These are phyloP conservation scores for Xylaria palmicola DNA, from an alignment of 495 filamentous ascomycete species.

Conservation along the genomic window DNA sequence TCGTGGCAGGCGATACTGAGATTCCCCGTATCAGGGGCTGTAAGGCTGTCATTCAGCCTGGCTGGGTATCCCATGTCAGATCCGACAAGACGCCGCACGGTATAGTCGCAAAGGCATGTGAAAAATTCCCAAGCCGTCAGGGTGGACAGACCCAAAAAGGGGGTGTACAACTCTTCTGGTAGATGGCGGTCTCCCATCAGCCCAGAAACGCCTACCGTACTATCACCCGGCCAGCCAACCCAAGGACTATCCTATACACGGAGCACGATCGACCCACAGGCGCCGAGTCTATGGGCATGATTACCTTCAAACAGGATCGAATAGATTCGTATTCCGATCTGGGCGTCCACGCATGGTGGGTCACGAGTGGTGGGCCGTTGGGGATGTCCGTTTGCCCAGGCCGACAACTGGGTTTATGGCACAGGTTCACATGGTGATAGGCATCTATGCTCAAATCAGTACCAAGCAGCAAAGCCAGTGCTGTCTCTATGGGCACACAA, in stretches of 20 bases:
- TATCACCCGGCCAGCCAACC: slow-evolving; percentile 1
- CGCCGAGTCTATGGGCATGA: slow-evolving; percentile 2
- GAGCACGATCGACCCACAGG: background rate
- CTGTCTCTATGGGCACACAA: slow-evolving; percentile 5
- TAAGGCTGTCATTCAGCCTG: slow-evolving; percentile 33
- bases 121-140: background rate
- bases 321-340: slow-evolving; percentile 27
- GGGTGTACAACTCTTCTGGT: background rate
- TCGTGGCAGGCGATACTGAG: slow-evolving; percentile 39
- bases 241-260: background rate
- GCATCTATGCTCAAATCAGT: slow-evolving; percentile 12
- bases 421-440: background rate
- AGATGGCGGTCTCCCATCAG: background rate
- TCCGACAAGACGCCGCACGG: slow-evolving; percentile 5
- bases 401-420: slow-evolving; percentile 26
- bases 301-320: slow-evolving; percentile 5
- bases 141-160: background rate
- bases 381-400: slow-evolving; percentile 34
- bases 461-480: slow-evolving; percentile 3
- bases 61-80: slow-evolving; percentile 28
- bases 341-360: slow-evolving; percentile 23
- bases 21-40: slow-evolving; percentile 34
- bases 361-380: slow-evolving; percentile 30
- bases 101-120: slow-evolving; percentile 9
- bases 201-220: background rate